Percentiles rank a stretch among this genome's conserved stretches.
Evolutionary conservation across 129 eudicot species (phyloP).

Genomic region (Escallonia herrerae): DNA sequence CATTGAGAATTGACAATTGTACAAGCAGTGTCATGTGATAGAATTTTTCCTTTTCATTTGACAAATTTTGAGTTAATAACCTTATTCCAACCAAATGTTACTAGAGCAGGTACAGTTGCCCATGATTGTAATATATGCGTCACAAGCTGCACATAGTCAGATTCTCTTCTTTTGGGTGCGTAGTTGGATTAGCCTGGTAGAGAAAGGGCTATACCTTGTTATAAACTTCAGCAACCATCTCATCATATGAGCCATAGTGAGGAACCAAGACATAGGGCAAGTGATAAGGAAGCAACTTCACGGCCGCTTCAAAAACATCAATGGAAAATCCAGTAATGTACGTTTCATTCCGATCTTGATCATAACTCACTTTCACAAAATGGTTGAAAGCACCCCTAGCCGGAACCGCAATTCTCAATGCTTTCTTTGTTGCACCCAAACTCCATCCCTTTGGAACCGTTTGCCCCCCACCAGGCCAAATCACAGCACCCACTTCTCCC

Average conservation of each 20-base stretch:
- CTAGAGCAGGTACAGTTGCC: too few relatives aligned
- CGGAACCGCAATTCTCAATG: constrained; percentile 48
- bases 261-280: constrained; percentile 47
- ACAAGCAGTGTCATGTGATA: too few relatives aligned
- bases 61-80: too few relatives aligned
- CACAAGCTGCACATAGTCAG: too few relatives aligned
- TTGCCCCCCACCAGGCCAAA: constrained; percentile 52
- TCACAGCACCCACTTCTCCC: constrained; percentile 24
- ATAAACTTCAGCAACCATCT: constrained; percentile 48
- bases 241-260: constrained; percentile 47
- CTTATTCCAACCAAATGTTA: too few relatives aligned
- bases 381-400: constrained; percentile 56
- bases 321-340: constrained; percentile 44
- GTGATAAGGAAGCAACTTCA: constrained; percentile 31
- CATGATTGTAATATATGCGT: too few relatives aligned
- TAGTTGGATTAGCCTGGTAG: neutral
- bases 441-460: constrained; percentile 32
- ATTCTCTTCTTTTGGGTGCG: too few relatives aligned
- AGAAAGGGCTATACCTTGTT: constrained; percentile 31
- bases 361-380: constrained; percentile 52
- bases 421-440: constrained; percentile 24
- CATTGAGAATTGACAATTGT: too few relatives aligned
- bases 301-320: constrained; percentile 47
- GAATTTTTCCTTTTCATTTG: too few relatives aligned
- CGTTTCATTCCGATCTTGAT: constrained; percentile 25